Base-by-base conservation (phyloP, 495 filamentous ascomycete genomes). In the Hypomontagnella submonticulosa region DNA sequence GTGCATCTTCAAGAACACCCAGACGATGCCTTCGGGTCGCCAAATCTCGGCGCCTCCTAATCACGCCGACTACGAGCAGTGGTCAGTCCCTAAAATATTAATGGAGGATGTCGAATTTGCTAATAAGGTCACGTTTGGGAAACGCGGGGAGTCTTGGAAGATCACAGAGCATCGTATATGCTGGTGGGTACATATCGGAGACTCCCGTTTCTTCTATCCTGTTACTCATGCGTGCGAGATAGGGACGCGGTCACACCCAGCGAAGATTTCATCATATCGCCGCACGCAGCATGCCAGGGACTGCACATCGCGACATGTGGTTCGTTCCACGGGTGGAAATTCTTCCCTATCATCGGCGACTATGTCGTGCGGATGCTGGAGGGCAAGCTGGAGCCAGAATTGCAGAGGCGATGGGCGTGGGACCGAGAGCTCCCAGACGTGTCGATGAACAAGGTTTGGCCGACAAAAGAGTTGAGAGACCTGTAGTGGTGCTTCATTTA, bases 361-460 rank as follows among this genome's bases (percentile, higher is more conserved):
- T 87, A 88, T 63, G 81, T 89, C 30, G 76, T 81, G 1, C 70
- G 83, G 42, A 81, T 87, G 84, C 70, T 89, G 7, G 74, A 83
- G 15, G 82, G 78, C 3, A 71, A 77, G 7, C 66, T 86, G 1
- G 75, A 75, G 16, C 70, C 75, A 0, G 80, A 81, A 12, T 54
- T 82, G 43, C 67, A 49, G 32, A 62, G 73, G 57, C 77, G 76
- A 23, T 88, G 86, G 85, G 82, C 80, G 4, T 88, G 85, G 86
- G 80, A 87, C 18, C 66, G 61, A n/a, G 60, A 66, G 32, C n/a
- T 66, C 2, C 67, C 68, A 1, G 65, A 64, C 2, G 42, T n/a
- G 7, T 32, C 52, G n/a, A 49, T 37, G 40, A 62, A 52, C 12
- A 54, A 20, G 43, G 33, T 32, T n/a, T 73, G 71, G 71, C 71